Base-by-base conservation (phyloP, 2,329 filamentous ascomycete genomes). In the Sphaerulina populicola region DNA sequence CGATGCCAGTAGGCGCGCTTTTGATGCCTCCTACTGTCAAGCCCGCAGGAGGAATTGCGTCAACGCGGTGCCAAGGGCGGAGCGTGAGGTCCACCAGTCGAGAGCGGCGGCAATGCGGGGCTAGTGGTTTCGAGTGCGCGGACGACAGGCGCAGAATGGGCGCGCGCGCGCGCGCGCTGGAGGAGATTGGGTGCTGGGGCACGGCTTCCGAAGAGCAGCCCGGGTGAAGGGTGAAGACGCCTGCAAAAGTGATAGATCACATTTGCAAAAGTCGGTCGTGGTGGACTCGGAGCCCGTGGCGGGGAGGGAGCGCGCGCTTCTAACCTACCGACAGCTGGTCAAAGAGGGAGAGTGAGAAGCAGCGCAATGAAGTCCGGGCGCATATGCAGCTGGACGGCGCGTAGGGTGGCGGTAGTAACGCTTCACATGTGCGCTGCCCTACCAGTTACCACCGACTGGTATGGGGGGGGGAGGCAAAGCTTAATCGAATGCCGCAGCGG, bases 181-280 rank as follows among this genome's bases (percentile, higher is more conserved):
- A 45, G 47, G 42, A 44, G 41, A 53, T 43, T 43, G 47, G 47
- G 10, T 43, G 27, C 11, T 39, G 21, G 12, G 14, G 31, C 38
- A 33, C 39, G 38, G 30, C 14, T 42, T 29, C 46, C 46, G 51
- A 53, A 40, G 35, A 50, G 44, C 23, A 43, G 46, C 51, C 51
- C 41, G 41, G 41, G 33, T 15, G 49, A 43, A 14, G 41, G 41
- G 33, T 15, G 49, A 43, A 14, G 44, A 47, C 43, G 31, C 36
- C 29, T 31, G 40, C 15, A 53, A 58, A 58, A 54, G 44, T 58
- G 56, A 58, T 49, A 51, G 56, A 46, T 58, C 56, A 43, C 47
- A 56, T 51, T 51, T 29, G 52, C 47, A 51, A 36, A 48, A 49
- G 41, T 44, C 45, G 49, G 51, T 49, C 40, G 40, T 1, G 18